Evolutionary conservation across 805 yeast species (phyloP).

Genomic region (Wickerhamiella domercqiae): DNA sequence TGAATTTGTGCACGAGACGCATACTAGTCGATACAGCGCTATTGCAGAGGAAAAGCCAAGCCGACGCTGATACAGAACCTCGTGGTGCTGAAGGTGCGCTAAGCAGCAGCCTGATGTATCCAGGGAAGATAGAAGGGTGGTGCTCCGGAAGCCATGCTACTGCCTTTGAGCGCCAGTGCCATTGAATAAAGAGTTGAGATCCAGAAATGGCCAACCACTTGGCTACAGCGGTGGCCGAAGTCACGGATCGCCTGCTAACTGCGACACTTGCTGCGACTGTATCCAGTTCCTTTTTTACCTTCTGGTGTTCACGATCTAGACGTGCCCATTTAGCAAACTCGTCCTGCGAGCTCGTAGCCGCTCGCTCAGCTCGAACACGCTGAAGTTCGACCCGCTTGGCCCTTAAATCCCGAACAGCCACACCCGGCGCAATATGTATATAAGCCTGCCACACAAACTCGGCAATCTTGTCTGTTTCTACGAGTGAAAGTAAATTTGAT

Average conservation of each 20-base stretch:
- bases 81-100: conserved; percentile 49
- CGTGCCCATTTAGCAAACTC: conserved; percentile 94
- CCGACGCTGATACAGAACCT: conserved; percentile 42
- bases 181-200: conserved; percentile 29
- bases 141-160: conserved; percentile 46
- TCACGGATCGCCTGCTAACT: conserved; percentile 25
- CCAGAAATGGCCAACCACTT: conserved; percentile 30
- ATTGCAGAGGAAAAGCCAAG: conserved; percentile 9
- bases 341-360: conserved; percentile 69
- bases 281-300: conserved; percentile 38
- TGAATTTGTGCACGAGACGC: not conserved
- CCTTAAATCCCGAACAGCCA: conserved; percentile 21
- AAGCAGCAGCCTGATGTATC: conserved; percentile 36
- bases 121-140: conserved; percentile 32
- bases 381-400: conserved; percentile 31
- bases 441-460: conserved; percentile 29
- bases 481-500: conserved; percentile 13
- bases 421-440: conserved; percentile 25
- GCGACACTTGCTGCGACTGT: conserved; percentile 26
- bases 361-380: conserved; percentile 36
- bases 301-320: conserved; percentile 56
- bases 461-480: conserved; percentile 19
- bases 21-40: not conserved
- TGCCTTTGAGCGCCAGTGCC: conserved; percentile 38
- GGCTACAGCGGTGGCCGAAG: conserved; percentile 22